Evolutionary conservation across 805 yeast genomes (phyloP).

Genomic region (Torulaspora quercuum): DNA sequence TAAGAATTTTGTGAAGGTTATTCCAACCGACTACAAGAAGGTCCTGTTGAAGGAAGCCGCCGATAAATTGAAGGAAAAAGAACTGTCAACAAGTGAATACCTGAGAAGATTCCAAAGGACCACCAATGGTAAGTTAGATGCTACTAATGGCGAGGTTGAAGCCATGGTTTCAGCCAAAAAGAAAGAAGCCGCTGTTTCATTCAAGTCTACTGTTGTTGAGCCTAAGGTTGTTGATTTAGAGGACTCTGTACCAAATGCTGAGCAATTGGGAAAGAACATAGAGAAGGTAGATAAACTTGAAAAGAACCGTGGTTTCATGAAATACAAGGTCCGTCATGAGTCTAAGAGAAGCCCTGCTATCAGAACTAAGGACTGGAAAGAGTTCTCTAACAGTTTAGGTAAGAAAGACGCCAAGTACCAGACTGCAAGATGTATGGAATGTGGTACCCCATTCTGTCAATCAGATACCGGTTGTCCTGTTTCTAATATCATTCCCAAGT

Average conservation of each 20-base stretch:
- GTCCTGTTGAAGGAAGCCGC: conserved; percentile 78
- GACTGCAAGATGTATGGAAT: conserved; percentile 98
- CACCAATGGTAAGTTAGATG: conserved; percentile 75
- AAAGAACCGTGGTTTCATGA: conserved; percentile 86
- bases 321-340: conserved; percentile 85
- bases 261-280: conserved; percentile 59
- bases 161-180: conserved; percentile 43
- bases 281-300: conserved; percentile 52
- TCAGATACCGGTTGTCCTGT: conserved; percentile 98
- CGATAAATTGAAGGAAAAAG: conserved; percentile 60
- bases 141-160: conserved; percentile 84
- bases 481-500: conserved; percentile 94
- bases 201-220: conserved; percentile 47
- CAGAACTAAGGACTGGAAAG: conserved; percentile 89
- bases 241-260: conserved; percentile 74
- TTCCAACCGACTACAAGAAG: conserved; percentile 87
- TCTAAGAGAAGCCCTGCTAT: conserved; percentile 72
- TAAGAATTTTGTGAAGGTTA: conserved; percentile 86
- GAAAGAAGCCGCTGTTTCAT: conserved; percentile 25
- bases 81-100: conserved; percentile 55
- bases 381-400: conserved; percentile 73
- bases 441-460: conserved; percentile 99
- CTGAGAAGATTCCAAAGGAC: conserved; percentile 64
- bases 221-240: conserved; percentile 88
- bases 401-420: conserved; percentile 85